A percentile compares a stretch with the other conserved stretches of the same genome.
These are phyloP conservation scores for Leccinum aurantiacum DNA, from an alignment of 768 basidiomycete genomes.

Conservation along the genomic window DNA sequence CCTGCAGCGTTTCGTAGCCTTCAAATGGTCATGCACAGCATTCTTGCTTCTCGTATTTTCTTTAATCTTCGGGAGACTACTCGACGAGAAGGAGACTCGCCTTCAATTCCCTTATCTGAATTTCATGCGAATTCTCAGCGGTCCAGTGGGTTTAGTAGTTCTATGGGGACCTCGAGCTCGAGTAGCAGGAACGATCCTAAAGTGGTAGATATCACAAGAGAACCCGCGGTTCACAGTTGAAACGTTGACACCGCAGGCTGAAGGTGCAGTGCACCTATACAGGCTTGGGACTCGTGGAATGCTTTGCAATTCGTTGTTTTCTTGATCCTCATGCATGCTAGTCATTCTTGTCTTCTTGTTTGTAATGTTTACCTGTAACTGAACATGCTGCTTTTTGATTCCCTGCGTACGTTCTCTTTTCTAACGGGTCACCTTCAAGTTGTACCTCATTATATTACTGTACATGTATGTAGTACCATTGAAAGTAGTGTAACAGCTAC, in stretches of 20 bases:
- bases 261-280: background rate
- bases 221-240: background rate
- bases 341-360: background rate
- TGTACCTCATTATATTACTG: too few relatives aligned
- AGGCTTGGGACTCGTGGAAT: background rate
- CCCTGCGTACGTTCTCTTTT: background rate
- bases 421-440: too few relatives aligned
- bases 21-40: conserved; percentile 24
- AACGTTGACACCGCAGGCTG: background rate
- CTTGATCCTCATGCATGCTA: background rate
- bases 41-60: conserved; percentile 27
- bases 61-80: conserved; percentile 24
- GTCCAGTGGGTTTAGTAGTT: conserved; percentile 2
- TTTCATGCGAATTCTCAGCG: conserved; percentile 7
- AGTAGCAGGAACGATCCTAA: background rate
- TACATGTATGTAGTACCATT: too few relatives aligned
- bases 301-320: background rate
- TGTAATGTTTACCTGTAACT: background rate
- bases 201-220: background rate
- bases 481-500: background rate
- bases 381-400: background rate
- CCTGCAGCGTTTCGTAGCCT: conserved; percentile 6
- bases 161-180: background rate
- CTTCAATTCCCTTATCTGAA: conserved; percentile 4
- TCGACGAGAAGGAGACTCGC: background rate